These are phyloP conservation scores for Venturia effusa DNA, from an alignment of 2,329 filamentous ascomycete species.

Conservation along the genomic window DNA sequence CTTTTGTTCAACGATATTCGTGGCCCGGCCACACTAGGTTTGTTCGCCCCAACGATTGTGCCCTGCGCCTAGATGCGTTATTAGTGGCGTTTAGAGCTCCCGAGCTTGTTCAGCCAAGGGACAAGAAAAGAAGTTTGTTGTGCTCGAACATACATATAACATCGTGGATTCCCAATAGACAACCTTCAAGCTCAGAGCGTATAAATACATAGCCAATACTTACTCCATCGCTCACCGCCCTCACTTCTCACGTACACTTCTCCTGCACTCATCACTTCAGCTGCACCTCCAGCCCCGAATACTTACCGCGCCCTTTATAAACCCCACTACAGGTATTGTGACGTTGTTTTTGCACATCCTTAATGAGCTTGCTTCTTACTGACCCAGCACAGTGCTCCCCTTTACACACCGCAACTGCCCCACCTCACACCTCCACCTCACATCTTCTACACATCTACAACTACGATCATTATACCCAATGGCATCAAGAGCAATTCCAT, in stretches of 20 bases:
- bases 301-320: not conserved
- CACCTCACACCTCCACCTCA: not conserved
- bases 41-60: not conserved
- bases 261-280: not conserved
- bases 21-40: not conserved
- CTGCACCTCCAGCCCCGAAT: not conserved
- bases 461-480: not conserved
- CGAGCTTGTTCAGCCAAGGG: not conserved
- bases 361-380: not conserved
- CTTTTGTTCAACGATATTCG: not conserved
- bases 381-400: not conserved
- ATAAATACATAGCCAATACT: not conserved
- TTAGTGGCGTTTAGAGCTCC: not conserved
- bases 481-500: conserved; percentile 52
- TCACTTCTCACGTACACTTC: not conserved
- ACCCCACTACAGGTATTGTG: not conserved
- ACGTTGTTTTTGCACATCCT: not conserved
- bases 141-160: not conserved
- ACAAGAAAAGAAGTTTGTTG: not conserved
- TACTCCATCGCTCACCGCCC: not conserved
- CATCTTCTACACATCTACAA: not conserved
- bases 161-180: not conserved
- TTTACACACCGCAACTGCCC: not conserved
- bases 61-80: not conserved
- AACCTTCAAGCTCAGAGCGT: not conserved